Base-by-base conservation (phyloP, 768 basidiomycete genomes). In the Saitozyma podzolica region DNA sequence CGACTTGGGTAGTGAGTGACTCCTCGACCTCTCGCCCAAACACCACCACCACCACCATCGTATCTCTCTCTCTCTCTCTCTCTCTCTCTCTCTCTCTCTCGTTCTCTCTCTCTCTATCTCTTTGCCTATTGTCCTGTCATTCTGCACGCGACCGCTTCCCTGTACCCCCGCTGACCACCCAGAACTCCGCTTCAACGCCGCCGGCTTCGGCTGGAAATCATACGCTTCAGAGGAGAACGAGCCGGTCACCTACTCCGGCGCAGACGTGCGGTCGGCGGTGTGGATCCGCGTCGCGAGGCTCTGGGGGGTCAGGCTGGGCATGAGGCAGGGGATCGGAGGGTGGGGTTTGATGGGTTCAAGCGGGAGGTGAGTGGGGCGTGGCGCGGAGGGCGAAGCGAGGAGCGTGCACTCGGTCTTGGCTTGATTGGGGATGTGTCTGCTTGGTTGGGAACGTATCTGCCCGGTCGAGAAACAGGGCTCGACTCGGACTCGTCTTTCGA, bases 281-380 rank as follows among this genome's bases (percentile, higher is more conserved):
- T 77, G 78, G 76, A 57, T 64, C n/a, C 64, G 83, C 52, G 94
- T 96, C 40, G 96, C 92, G 48, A 86, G 96, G 42, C 87, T 88
- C 64, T 97, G 91, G 73, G 94, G 96, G 80, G 86, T 99, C 19
- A 84, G 91, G 52, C 81, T 97, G 41, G 90, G 88, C 8, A 80
- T 93, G 75, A 87, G 89, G 74, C 70, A 77, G 54, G 70, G 77
- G 75, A 76, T 86, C 91, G 79, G 84, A 84, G 86, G 70, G 88
- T 91, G 68, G 88, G 84, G n/a, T 97, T 97, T 72, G 96, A 98
- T 64, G 94, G 94, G 9, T 97, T 99, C 81, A 80, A 85, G 78
- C 85, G 91, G 61, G 94, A 96, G 82, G 93, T 94, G 67, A 64
- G 84, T 80, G 16, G 29, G 16, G 29, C 29, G 29, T 29, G 29